Evolutionary conservation across 306 rosid genomes (phyloP).

Genomic region (Cicer arietinum): DNA sequence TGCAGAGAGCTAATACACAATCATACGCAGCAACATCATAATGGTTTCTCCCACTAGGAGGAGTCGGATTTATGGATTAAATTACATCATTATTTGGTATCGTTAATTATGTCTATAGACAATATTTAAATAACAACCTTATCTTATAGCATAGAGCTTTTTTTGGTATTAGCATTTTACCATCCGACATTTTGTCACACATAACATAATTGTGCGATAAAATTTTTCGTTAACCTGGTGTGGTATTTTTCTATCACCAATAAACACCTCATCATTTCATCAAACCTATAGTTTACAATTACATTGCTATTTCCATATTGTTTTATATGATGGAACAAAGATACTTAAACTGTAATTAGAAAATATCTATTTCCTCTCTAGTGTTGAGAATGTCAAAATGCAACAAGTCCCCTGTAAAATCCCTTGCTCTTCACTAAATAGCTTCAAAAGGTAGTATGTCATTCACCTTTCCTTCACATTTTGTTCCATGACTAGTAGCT

Average conservation of each 20-base stretch:
- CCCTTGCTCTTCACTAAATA: too few species aligned
- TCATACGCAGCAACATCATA: background rate
- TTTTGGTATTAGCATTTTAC: background rate
- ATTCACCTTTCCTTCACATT: too few species aligned
- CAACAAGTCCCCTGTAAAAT: too few species aligned
- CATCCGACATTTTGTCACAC: background rate
- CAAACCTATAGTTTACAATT: background rate
- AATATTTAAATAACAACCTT: constrained; percentile 27
- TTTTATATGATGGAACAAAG: background rate
- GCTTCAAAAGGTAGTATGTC: too few species aligned
- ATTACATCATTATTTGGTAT: background rate
- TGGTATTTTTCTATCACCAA: background rate
- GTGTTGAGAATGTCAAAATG: too few species aligned
- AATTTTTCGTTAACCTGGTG: background rate
- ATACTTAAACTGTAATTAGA: background rate
- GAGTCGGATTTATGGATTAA: constrained; percentile 6
- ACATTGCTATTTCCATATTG: background rate
- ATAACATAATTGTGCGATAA: background rate
- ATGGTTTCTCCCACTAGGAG: background rate
- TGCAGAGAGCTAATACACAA: constrained; percentile 22
- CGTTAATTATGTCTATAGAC: background rate
- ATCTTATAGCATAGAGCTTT: constrained; percentile 6
- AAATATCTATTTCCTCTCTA: too few species aligned
- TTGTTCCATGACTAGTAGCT: too few species aligned
- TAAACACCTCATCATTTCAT: background rate